Base-by-base conservation (phyloP, 2,329 filamentous ascomycete genomes). In the Acrocalymma vagum region DNA sequence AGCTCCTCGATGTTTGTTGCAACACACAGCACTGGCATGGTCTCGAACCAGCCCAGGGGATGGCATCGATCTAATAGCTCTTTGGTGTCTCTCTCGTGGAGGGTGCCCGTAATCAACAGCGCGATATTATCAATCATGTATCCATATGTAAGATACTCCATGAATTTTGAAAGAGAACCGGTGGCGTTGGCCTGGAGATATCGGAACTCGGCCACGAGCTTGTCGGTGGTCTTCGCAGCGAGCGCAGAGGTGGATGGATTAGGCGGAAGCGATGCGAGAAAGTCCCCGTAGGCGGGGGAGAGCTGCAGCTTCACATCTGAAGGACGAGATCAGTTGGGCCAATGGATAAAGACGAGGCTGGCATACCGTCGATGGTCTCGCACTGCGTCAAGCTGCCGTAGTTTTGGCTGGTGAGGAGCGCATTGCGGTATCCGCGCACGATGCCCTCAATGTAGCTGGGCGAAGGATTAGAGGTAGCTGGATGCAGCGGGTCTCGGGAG, bases 91-190 rank as follows among this genome's bases (percentile, higher is more conserved):
- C 94, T 85, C 76, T 99, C 95, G 74, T 99, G 94, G 20, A 99
- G 82, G 9, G 94, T 99, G 49, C 94, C 94, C 15, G 94, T 99
- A 72, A 99, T 99, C 63, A 99, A 84, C 26, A 99, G 86, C 25
- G 95, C 94, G 37, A 99, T 91, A 63, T 99, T 99, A 76, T 99
- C 94, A 73, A 99, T 99, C 94, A 99, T 99, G 80, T 99, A 99
- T 49, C 92, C 93, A 71, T 99, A 99, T 1, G 94, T 99, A 48
- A 99, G 79, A 73, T 96, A 99, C 72, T 97, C 91, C 83, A 99
- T 91, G 72, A 99, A 99, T 68, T 90, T 91, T 50, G 92, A 87
- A 24, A 96, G 84, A 1, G 91, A 90, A 11, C 94, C 94, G 2
- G 90, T 90, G 18, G 93, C 89, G 67, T 99, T 96, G 49, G 92